phyloP scores from a whole-genome alignment of 768 basidiomycete species.

The Tulasnella sp. region DNA sequence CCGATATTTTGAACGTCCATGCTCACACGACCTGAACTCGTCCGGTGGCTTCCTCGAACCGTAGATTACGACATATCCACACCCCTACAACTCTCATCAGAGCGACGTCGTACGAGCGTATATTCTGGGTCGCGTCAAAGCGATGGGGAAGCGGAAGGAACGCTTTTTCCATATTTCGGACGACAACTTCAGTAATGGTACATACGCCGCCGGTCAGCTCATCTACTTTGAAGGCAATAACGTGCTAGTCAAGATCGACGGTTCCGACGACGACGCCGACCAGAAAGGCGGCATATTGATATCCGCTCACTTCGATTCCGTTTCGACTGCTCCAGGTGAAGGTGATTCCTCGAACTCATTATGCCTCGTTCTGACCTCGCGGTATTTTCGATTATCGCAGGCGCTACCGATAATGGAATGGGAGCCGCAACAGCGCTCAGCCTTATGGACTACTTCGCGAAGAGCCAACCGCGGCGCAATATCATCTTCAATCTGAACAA shows the following conservation, averaged over 20 bases:
- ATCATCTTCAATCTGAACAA: slow-evolving; percentile 84
- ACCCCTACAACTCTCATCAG: slow-evolving; percentile 72
- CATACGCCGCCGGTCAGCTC: slow-evolving; percentile 57
- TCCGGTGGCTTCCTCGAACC: background rate
- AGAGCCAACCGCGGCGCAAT: slow-evolving; percentile 53
- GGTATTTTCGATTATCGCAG: slow-evolving; percentile 39
- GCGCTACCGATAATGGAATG: slow-evolving; percentile 78
- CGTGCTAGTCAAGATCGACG: slow-evolving; percentile 61
- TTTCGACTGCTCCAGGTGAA: slow-evolving; percentile 28
- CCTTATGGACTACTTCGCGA: slow-evolving; percentile 52
- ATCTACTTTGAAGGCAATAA: slow-evolving; percentile 42
- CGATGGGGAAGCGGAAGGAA: slow-evolving; percentile 42
- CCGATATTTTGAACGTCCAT: background rate
- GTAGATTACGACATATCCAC: slow-evolving; percentile 65
- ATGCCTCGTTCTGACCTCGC: background rate
- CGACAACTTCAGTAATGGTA: slow-evolving; percentile 32
- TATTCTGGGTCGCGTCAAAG: slow-evolving; percentile 53
- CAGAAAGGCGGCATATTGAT: slow-evolving; percentile 52
- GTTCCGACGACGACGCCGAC: slow-evolving; percentile 48
- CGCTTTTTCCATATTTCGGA: slow-evolving; percentile 50
- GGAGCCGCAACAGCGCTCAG: slow-evolving; percentile 63
- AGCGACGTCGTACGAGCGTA: slow-evolving; percentile 65
- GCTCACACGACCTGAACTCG: slow-evolving; percentile 11
- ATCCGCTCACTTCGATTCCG: slow-evolving; percentile 63
- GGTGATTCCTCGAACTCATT: slow-evolving; percentile 43